These are phyloP conservation scores for Venturia nashicola DNA, from an alignment of 2,329 filamentous ascomycete species.

Conservation along the genomic window DNA sequence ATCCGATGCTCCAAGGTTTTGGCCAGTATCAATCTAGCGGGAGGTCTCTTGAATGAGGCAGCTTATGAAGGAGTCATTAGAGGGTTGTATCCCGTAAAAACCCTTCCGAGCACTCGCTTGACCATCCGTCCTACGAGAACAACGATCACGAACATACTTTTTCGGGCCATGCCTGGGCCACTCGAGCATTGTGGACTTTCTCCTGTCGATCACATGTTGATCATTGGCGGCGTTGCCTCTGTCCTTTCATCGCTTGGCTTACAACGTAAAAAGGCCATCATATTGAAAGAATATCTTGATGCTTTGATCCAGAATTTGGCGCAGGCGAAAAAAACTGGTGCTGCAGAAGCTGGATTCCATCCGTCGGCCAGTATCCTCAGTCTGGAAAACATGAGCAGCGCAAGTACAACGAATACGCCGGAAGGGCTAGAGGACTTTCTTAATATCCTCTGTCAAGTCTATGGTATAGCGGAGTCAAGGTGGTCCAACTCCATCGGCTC, in stretches of 20 bases:
- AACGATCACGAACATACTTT: slow-evolving; percentile 50
- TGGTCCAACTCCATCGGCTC: slow-evolving; percentile 6
- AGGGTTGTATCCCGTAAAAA: slow-evolving; percentile 27
- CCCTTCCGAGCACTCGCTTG: slow-evolving; percentile 23
- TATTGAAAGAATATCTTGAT: slow-evolving; percentile 73
- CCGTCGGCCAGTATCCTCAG: slow-evolving; percentile 78
- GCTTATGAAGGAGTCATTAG: slow-evolving; percentile 37
- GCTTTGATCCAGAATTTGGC: slow-evolving; percentile 75
- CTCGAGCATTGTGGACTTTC: slow-evolving; percentile 49
- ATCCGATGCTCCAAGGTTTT: slow-evolving; percentile 63
- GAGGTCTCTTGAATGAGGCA: slow-evolving; percentile 48
- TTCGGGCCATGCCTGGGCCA: slow-evolving; percentile 55
- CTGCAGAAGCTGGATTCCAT: slow-evolving; percentile 92
- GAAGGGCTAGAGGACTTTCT: slow-evolving; percentile 31
- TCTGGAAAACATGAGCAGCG: slow-evolving; percentile 54
- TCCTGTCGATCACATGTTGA: slow-evolving; percentile 62
- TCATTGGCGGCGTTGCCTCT: slow-evolving; percentile 77
- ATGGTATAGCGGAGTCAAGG: slow-evolving; percentile 27
- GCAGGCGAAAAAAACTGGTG: slow-evolving; percentile 81
- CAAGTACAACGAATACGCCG: slow-evolving; percentile 55
- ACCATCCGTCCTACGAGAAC: slow-evolving; percentile 35
- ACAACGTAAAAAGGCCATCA: slow-evolving; percentile 80
- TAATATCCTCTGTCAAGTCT: slow-evolving; percentile 27
- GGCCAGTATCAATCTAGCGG: slow-evolving; percentile 51
- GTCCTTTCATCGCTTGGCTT: slow-evolving; percentile 70